Evolutionary conservation across 441 rosid genomes (phyloP).

Genomic region (Corymbia citriodora): DNA sequence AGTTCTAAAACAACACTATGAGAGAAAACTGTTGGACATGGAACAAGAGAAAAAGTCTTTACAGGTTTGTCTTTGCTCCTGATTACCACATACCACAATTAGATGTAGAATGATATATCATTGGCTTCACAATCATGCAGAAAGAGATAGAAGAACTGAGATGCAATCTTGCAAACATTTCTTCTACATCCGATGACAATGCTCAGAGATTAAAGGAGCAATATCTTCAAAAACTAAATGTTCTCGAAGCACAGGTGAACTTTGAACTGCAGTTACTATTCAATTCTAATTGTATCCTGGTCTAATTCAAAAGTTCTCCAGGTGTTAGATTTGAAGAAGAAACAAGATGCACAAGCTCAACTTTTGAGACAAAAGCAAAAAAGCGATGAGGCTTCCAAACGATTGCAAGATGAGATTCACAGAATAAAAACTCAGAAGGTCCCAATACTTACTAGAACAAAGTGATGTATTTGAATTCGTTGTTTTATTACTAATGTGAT

Average conservation of each 20-base stretch:
- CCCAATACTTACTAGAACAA: background rate
- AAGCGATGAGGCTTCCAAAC: constrained; percentile 84
- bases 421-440: constrained; percentile 94
- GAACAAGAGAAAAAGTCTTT: constrained; percentile 77
- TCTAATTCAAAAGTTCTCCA: constrained; percentile 11
- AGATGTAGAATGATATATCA: background rate
- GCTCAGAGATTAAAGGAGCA: constrained; percentile 80
- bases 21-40: constrained; percentile 83
- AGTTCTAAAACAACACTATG: constrained; percentile 90
- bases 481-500: background rate
- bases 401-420: constrained; percentile 89
- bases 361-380: constrained; percentile 93
- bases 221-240: constrained; percentile 88
- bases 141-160: constrained; percentile 87
- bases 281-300: background rate
- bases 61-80: constrained; percentile 49
- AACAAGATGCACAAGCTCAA: constrained; percentile 97
- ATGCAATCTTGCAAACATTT: constrained; percentile 61
- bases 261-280: background rate
- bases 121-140: constrained; percentile 37
- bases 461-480: background rate
- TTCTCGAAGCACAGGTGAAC: constrained; percentile 82
- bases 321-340: constrained; percentile 89
- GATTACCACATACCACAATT: background rate
- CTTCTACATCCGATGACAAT: constrained; percentile 72